Evolutionary conservation across 2,329 filamentous ascomycete genomes (phyloP).

Genomic region (Berkeleyomyces basicola): DNA sequence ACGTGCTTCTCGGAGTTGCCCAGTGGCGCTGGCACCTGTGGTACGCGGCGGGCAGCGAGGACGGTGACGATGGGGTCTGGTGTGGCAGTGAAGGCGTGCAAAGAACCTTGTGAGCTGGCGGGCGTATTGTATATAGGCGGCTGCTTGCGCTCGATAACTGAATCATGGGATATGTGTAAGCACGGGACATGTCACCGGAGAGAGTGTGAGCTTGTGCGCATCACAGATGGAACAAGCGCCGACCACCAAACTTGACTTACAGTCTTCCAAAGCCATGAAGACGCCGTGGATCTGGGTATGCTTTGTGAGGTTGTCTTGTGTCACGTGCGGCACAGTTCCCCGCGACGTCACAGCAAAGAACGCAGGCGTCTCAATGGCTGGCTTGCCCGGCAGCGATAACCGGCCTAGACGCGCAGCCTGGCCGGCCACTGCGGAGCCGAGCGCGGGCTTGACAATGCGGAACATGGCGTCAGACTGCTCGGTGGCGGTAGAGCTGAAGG

Average conservation of each 20-base stretch:
- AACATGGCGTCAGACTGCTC: constrained; percentile 20
- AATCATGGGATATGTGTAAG: background rate
- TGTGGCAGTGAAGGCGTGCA: constrained; percentile 64
- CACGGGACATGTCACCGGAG: background rate
- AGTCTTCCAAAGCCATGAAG: constrained; percentile 82
- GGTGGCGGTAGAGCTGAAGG: background rate
- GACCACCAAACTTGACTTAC: constrained; percentile 37
- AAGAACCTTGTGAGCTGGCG: constrained; percentile 30
- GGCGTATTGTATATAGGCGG: constrained; percentile 33
- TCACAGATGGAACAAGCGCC: background rate
- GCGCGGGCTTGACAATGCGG: constrained; percentile 28
- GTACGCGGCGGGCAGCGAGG: constrained; percentile 60
- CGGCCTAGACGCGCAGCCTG: constrained; percentile 47
- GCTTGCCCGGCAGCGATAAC: constrained; percentile 44
- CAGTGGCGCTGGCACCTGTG: constrained; percentile 54
- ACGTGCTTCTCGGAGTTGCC: constrained; percentile 56
- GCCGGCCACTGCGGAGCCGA: constrained; percentile 19
- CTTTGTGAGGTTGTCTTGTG: constrained; percentile 61
- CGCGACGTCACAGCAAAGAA: constrained; percentile 68
- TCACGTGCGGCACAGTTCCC: constrained; percentile 72
- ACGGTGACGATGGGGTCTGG: constrained; percentile 50
- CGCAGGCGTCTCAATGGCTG: constrained; percentile 63
- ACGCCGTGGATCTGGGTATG: constrained; percentile 50
- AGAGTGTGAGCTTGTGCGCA: background rate
- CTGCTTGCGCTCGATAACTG: constrained; percentile 38